phyloP scores from a whole-genome alignment of 768 basidiomycete species.

The Pleurotus citrinopileatus region DNA sequence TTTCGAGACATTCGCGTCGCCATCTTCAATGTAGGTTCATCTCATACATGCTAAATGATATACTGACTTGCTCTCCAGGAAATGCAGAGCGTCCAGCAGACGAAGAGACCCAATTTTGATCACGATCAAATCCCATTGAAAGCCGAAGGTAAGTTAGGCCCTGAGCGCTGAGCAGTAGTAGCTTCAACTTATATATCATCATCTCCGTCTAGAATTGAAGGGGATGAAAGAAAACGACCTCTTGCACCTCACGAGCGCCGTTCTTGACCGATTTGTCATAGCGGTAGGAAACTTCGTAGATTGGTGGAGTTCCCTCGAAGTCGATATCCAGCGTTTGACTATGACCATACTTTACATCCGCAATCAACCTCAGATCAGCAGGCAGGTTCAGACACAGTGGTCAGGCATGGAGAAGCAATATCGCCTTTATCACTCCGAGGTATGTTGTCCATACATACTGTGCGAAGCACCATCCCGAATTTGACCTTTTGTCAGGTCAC shows the following conservation, averaged over 20 bases:
- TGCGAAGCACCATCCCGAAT: neutral
- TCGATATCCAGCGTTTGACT: neutral
- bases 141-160: no score
- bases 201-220: neutral
- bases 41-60: no score
- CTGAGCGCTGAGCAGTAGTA: no score
- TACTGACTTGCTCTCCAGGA: neutral
- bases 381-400: neutral
- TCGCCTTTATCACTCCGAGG: neutral
- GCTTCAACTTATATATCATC: neutral
- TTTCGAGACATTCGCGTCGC: neutral
- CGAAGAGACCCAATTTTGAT: no score
- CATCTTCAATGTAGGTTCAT: neutral
- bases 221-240: neutral
- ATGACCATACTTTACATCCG: neutral
- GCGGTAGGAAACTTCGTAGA: conserved; percentile 1
- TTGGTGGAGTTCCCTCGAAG: neutral
- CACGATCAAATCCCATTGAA: no score
- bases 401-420: conserved; percentile 2
- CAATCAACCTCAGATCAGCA: neutral
- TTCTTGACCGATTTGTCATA: neutral
- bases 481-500: neutral
- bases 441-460: neutral
- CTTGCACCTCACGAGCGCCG: neutral
- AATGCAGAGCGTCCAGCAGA: neutral